Base-by-base conservation (phyloP, 2,329 filamentous ascomycete species). In the Botrytis cinerea region DNA sequence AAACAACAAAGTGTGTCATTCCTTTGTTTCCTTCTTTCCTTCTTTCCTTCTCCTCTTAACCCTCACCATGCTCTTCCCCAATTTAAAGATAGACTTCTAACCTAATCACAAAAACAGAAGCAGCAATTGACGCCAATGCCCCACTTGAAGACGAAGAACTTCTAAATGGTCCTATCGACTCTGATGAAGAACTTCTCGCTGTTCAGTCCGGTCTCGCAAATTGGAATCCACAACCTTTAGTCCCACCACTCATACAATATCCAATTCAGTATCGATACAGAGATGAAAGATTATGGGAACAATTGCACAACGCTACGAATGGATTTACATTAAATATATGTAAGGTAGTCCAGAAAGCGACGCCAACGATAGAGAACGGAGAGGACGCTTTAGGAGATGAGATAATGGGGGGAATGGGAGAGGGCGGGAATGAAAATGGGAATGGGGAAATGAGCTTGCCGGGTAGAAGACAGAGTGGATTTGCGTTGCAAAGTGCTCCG, bases 71-170 rank as follows among this genome's bases (percentile, higher is more conserved):
- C 46, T 22, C 35, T 5, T 54, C 45, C n/a, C 32, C 20, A 14
- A 20, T 6, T 46, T 2, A n/a, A 38, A 72, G 32, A n/a, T 40
- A 25, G 45, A 68, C 22, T 18, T 68, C 51, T 72, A 68, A 72
- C 32, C 51, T 51, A 68, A 72, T 18, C 28, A 18, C 46, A 12
- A n/a, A 40, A 71, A 73, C 81, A 96, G 93, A 98, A 84, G 95
- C 95, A 51, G 94, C 95, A 54, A 92, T 99, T 77, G 95, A 98
- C 81, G 95, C 96, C 73, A 97, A 97, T 81, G 95, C 95, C 1
- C 95, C 94, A 3, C 84, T 96, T 28, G 93, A 95, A 78, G 94
- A 98, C 75, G 93, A 95, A 74, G 89, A 95, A 64, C 89, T 89
- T 73, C 93, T 93, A 75, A 90, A 90, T 9, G 93, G 90, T 4